Conservation (phyloP, 176 grass and related monocot species). For the Rhynchospora tenuis region DNA sequence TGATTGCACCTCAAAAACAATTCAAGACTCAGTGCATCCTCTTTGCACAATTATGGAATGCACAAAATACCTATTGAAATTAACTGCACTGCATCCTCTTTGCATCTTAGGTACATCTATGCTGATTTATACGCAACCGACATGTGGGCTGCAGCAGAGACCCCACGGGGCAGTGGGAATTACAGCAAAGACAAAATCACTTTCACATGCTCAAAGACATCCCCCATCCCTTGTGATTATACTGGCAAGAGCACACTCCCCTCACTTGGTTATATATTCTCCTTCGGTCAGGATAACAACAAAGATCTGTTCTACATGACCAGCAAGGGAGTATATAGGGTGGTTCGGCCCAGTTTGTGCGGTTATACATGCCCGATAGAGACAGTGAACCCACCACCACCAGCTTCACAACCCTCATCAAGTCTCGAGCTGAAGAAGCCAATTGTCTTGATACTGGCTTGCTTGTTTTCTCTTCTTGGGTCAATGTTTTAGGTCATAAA, state of each 20-base stretch:
- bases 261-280: constrained; percentile 59
- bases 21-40: no score
- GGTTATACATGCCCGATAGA: constrained; percentile 33
- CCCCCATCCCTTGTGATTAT: constrained; percentile 46
- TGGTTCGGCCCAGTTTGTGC: constrained; percentile 34
- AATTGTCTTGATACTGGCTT: neutral
- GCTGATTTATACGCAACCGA: constrained; percentile 62
- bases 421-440: neutral
- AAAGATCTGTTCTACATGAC: constrained; percentile 54
- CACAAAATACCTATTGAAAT: no score
- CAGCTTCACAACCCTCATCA: constrained; percentile 8
- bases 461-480: neutral
- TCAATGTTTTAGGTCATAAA: neutral
- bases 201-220: constrained; percentile 53
- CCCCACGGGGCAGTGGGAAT: constrained; percentile 44
- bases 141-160: constrained; percentile 46
- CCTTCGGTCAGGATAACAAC: constrained; percentile 69
- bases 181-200: constrained; percentile 30
- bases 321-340: constrained; percentile 72
- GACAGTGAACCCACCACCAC: constrained; percentile 18
- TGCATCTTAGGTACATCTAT: constrained; percentile 63
- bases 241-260: neutral
- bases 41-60: no score
- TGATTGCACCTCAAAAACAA: no score
- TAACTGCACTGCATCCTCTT: neutral